phyloP scores from a whole-genome alignment of 2,329 filamentous ascomycete species.

The Pyrenophora teres region DNA sequence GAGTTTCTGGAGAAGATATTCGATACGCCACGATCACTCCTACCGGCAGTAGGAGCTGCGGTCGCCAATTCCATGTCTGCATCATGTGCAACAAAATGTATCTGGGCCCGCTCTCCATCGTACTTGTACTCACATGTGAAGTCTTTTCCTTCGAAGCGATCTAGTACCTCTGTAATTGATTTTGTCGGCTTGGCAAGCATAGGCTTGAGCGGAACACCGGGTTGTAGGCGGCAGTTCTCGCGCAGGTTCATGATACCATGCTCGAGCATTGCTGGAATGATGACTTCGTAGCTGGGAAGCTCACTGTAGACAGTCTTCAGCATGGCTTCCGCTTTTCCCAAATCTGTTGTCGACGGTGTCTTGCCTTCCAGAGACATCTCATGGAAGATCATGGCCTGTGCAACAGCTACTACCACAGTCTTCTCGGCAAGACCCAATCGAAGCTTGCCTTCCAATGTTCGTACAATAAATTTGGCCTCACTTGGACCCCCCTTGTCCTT shows the following conservation, averaged over 20 bases:
- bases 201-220: slow-evolving; percentile 92
- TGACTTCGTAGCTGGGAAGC: slow-evolving; percentile 91
- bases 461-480: slow-evolving; percentile 91
- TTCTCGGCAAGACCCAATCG: slow-evolving; percentile 89
- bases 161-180: slow-evolving; percentile 94
- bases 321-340: slow-evolving; percentile 81
- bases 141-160: slow-evolving; percentile 91
- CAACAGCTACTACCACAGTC: slow-evolving; percentile 86
- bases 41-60: slow-evolving; percentile 62
- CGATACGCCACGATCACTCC: slow-evolving; percentile 73
- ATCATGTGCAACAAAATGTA: slow-evolving; percentile 91
- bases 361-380: slow-evolving; percentile 74
- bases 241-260: slow-evolving; percentile 82
- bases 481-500: slow-evolving; percentile 93
- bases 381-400: slow-evolving; percentile 85
- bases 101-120: slow-evolving; percentile 96
- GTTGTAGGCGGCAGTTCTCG: slow-evolving; percentile 86
- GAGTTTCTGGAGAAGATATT: slow-evolving; percentile 98
- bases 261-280: slow-evolving; percentile 86
- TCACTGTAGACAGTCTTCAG: slow-evolving; percentile 96
- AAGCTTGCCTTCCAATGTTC: slow-evolving; percentile 93
- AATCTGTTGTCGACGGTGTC: slow-evolving; percentile 71
- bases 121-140: slow-evolving; percentile 99
- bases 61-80: slow-evolving; percentile 70
- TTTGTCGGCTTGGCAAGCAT: slow-evolving; percentile 99